phyloP scores from a whole-genome alignment of 495 filamentous ascomycete genomes.

The Talaromyces ruber region DNA sequence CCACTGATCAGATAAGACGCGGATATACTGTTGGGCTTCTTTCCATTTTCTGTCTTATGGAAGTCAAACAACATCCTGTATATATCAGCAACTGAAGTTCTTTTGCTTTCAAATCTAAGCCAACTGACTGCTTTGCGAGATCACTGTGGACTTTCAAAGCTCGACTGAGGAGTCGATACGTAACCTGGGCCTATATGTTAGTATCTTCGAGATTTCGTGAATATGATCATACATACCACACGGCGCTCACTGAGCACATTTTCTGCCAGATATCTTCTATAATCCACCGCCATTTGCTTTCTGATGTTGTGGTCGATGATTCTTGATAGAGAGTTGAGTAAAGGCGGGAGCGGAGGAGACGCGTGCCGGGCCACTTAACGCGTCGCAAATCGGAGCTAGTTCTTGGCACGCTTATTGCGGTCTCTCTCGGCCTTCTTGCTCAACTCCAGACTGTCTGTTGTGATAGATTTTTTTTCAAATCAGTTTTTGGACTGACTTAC shows the following conservation, averaged over 20 bases:
- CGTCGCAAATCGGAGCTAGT: slow-evolving; percentile 34
- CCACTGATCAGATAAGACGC: slow-evolving; percentile 86
- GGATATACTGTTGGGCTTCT: slow-evolving; percentile 63
- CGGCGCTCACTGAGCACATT: slow-evolving; percentile 69
- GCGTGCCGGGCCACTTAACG: slow-evolving; percentile 41
- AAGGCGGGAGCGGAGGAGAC: slow-evolving; percentile 12
- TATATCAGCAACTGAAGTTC: neutral
- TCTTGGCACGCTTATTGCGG: neutral
- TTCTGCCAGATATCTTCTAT: slow-evolving; percentile 63
- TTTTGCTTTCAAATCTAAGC: slow-evolving; percentile 1
- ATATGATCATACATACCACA: slow-evolving; percentile 44
- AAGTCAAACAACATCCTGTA: slow-evolving; percentile 87
- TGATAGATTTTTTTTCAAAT: neutral
- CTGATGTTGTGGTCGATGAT: neutral
- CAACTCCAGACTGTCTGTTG: neutral
- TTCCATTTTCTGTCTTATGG: slow-evolving; percentile 66
- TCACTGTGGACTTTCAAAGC: slow-evolving; percentile 75
- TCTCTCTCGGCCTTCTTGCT: neutral
- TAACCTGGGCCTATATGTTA: slow-evolving; percentile 47
- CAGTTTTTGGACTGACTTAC: neutral
- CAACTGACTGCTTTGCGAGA: slow-evolving; percentile 65
- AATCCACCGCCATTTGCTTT: slow-evolving; percentile 44
- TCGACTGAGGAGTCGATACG: slow-evolving; percentile 74
- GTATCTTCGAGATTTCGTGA: neutral
- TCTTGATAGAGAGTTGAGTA: neutral